Evolutionary conservation across 2,329 filamentous ascomycete species (phyloP), one percentile per base, ranked within the genome.

Genomic region (Pseudogymnoascus sp.): DNA sequence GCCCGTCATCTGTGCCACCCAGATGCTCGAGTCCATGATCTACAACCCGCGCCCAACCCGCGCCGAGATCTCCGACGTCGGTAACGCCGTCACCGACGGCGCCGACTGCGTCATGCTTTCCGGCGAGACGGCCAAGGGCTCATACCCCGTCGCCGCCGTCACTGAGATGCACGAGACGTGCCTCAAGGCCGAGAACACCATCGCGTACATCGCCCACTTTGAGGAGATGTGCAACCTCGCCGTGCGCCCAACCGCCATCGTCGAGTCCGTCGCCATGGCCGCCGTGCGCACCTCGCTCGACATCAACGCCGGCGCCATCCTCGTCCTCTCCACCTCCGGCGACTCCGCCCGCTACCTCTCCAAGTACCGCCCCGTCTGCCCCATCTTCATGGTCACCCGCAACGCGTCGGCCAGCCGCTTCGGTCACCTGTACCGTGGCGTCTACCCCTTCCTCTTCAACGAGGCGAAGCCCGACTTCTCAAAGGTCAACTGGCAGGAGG

Each of bases 1-100:
- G 86, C 95, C 95, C 70, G 93, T 93, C 77, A 97, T 99, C 77
- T 97, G 93, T 80, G 95, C 95, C 65, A 99, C 95, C 42, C 95
- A 99, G 83, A 99, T 99, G 95, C 86, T 99, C 71, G 95, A 99
- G 86, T 96, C 92, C 68, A 99, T 99, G 95, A 99, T 96, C 79
- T 97, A 96, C 85, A 99, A 99, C 84, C 95, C 95, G 70, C 91
- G 95, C 67, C 95, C 95, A 61, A 99, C 95, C 68, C 92, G 95
- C 79, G 95, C 95, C 68, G 95, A 99, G 82, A 96, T 99, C 76
- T 96, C 91, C 74, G 95, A 99, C 75, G 95, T 99, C 67, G 95
- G 95, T 71, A 99, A 99, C 78, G 95, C 95, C 70, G 92, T 99
- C 69, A 91, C 96, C 61, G 95, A 99, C 75, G 95, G 95, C 73